Conservation (phyloP, 2,329 filamentous ascomycete genomes). For the Monilinia fructicola region DNA sequence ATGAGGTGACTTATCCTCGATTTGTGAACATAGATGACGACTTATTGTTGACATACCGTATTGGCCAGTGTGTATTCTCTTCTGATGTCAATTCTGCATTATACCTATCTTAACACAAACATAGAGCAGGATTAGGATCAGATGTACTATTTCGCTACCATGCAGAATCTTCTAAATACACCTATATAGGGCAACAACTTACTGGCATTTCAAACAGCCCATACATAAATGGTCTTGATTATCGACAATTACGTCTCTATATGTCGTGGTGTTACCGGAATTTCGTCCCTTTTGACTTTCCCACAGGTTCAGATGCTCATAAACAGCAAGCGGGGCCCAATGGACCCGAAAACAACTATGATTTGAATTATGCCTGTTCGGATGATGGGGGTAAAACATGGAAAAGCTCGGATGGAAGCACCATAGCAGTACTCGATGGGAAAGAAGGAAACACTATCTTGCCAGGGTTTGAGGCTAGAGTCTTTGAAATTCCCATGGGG, state of each 20-base stretch:
- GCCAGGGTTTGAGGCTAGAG: slow-evolving; percentile 26
- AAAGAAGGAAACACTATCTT: slow-evolving; percentile 25
- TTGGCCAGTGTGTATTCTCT: slow-evolving; percentile 33
- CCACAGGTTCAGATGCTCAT: slow-evolving; percentile 28
- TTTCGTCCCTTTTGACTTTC: slow-evolving; percentile 26
- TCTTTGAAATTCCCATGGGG: slow-evolving; percentile 35
- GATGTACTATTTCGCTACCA: slow-evolving; percentile 34
- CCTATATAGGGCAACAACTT: slow-evolving; percentile 32
- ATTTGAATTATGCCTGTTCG: slow-evolving; percentile 35
- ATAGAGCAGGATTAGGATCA: slow-evolving; percentile 35
- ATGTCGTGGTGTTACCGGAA: slow-evolving; percentile 38
- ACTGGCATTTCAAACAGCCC: slow-evolving; percentile 34
- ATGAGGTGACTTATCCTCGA: slow-evolving; percentile 35
- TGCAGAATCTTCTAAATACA: slow-evolving; percentile 29
- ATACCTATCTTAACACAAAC: background rate
- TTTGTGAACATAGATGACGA: slow-evolving; percentile 34
- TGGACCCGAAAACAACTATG: slow-evolving; percentile 35
- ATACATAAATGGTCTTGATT: slow-evolving; percentile 36
- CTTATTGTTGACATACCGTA: slow-evolving; percentile 34
- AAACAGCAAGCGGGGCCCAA: slow-evolving; percentile 38
- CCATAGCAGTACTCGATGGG: slow-evolving; percentile 26
- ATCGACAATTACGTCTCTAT: slow-evolving; percentile 28
- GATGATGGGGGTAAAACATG: slow-evolving; percentile 32
- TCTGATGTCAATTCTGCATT: background rate
- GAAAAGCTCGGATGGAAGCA: slow-evolving; percentile 29